A percentile compares a stretch with the other conserved stretches of the same genome.
phyloP scores from a whole-genome alignment of 2,329 filamentous ascomycete genomes.

The Sphaerulina vaccinii region DNA sequence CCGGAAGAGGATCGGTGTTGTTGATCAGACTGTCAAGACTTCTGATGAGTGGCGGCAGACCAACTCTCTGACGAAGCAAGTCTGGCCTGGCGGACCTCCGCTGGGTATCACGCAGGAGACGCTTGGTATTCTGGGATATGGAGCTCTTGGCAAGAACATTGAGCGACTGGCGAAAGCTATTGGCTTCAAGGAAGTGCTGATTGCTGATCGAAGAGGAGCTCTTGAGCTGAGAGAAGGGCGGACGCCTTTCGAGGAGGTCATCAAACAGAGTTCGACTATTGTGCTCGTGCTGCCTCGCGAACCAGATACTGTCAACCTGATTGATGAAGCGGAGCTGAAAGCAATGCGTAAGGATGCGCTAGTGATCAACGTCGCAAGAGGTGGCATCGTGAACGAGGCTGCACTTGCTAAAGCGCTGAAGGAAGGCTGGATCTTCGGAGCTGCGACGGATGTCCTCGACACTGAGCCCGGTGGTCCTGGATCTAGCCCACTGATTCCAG shows the following conservation, averaged over 20 bases:
- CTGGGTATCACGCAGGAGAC: conserved; percentile 24
- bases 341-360: conserved; percentile 23
- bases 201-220: conserved; percentile 21
- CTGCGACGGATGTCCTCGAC: conserved; percentile 26
- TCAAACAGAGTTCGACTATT: conserved; percentile 18
- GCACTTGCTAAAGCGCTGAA: conserved; percentile 23
- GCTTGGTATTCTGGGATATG: conserved; percentile 25
- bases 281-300: conserved; percentile 20
- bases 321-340: conserved; percentile 20
- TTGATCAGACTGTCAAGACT: conserved; percentile 24
- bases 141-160: conserved; percentile 24
- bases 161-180: conserved; percentile 16
- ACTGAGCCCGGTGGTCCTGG: conserved; percentile 25
- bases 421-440: conserved; percentile 23
- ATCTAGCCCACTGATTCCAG: conserved; percentile 20
- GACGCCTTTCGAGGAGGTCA: conserved; percentile 18
- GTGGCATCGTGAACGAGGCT: conserved; percentile 26
- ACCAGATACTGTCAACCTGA: conserved; percentile 23
- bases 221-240: conserved; percentile 13
- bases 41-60: conserved; percentile 22
- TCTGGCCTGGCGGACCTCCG: conserved; percentile 23
- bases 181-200: conserved; percentile 21
- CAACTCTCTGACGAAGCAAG: conserved; percentile 19
- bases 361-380: conserved; percentile 23
- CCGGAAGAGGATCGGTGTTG: conserved; percentile 18